Percentiles rank a stretch among this genome's conserved stretches.
Evolutionary conservation across 495 filamentous ascomycete species (phyloP).

Genomic region (Delitschia confertaspora): DNA sequence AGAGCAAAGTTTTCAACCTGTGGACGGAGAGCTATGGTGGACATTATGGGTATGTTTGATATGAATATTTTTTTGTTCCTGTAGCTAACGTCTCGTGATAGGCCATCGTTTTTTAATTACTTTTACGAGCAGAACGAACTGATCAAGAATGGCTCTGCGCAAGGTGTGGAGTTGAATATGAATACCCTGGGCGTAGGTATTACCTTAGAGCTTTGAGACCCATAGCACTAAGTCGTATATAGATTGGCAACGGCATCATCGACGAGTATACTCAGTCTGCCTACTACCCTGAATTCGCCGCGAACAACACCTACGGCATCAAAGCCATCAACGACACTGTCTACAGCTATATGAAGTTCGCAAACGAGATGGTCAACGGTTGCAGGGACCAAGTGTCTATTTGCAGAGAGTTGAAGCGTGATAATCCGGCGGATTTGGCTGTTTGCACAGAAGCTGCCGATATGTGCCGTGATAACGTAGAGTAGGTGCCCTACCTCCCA

Average conservation of each 20-base stretch:
- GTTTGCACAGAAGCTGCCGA: slow-evolving; percentile 35
- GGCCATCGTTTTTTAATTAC: slow-evolving; percentile 45
- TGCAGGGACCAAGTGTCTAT: slow-evolving; percentile 34
- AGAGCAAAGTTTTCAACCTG: slow-evolving; percentile 50
- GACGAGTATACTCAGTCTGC: slow-evolving; percentile 62
- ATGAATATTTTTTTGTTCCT: slow-evolving; percentile 21
- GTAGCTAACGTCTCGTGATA: not conserved
- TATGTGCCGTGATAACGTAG: slow-evolving; percentile 40
- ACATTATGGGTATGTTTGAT: too few relatives aligned
- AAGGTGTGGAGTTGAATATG: slow-evolving; percentile 46
- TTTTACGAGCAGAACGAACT: slow-evolving; percentile 54
- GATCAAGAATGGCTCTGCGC: slow-evolving; percentile 40
- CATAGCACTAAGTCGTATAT: slow-evolving; percentile 30
- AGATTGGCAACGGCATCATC: slow-evolving; percentile 62
- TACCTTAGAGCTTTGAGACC: slow-evolving; percentile 39
- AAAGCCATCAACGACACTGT: slow-evolving; percentile 50
- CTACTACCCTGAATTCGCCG: slow-evolving; percentile 57
- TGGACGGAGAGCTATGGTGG: slow-evolving; percentile 47
- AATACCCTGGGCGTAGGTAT: slow-evolving; percentile 34
- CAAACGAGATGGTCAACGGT: slow-evolving; percentile 37
- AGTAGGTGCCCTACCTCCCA: too few relatives aligned
- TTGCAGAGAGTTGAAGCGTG: slow-evolving; percentile 36
- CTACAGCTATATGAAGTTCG: slow-evolving; percentile 42
- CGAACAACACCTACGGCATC: slow-evolving; percentile 70
- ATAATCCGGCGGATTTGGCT: slow-evolving; percentile 14